These are phyloP conservation scores for Solanum stenotomum DNA, from an alignment of 257 asterid species.

Conservation along the genomic window DNA sequence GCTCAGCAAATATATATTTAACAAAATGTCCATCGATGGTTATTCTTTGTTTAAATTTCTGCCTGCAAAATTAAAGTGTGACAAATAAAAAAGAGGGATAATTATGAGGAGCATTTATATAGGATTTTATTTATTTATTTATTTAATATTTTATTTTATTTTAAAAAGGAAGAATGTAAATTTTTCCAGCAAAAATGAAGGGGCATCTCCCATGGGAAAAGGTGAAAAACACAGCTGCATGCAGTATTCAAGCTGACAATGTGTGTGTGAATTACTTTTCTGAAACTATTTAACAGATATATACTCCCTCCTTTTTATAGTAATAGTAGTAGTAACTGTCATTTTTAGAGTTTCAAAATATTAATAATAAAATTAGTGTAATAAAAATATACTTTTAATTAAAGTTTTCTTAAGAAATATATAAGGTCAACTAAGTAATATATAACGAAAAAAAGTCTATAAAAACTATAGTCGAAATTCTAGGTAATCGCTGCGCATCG, in stretches of 20 bases:
- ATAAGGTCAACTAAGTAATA: too few relatives aligned
- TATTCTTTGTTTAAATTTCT: neutral
- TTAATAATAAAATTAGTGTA: too few relatives aligned
- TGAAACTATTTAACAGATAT: too few relatives aligned
- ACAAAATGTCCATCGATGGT: neutral
- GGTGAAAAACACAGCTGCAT: neutral
- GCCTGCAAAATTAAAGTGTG: neutral
- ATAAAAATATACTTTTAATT: too few relatives aligned
- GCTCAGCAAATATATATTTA: too few relatives aligned
- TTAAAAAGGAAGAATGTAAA: neutral
- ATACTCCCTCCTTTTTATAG: neutral
- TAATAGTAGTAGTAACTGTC: neutral
- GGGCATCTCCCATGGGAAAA: neutral
- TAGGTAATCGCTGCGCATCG: neutral
- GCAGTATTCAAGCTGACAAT: neutral
- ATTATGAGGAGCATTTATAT: neutral
- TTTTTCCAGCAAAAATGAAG: neutral
- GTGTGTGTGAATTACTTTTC: neutral
- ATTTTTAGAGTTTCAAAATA: neutral
- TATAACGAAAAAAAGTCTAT: too few relatives aligned
- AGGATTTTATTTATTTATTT: too few relatives aligned
- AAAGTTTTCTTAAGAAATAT: too few relatives aligned
- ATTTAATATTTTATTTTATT: too few relatives aligned
- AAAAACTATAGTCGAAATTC: too few relatives aligned
- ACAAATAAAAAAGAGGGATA: neutral